A percentile compares a stretch with the other conserved stretches of the same genome.
These are phyloP conservation scores for Kwoniella newhampshirensis DNA, from an alignment of 768 basidiomycete genomes.

Conservation along the genomic window DNA sequence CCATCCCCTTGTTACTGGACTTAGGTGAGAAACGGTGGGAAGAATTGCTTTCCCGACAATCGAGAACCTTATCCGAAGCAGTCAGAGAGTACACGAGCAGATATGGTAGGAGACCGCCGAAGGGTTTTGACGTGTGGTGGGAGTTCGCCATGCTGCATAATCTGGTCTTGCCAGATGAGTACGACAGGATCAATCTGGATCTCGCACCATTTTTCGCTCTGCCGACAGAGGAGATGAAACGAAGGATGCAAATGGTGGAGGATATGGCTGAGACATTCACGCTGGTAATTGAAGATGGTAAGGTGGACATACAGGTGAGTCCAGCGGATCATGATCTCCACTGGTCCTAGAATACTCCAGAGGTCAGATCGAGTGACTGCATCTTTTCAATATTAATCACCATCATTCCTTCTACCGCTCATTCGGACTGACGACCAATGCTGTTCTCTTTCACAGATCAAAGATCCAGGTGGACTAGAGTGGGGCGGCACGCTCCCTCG, in stretches of 20 bases:
- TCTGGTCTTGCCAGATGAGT: conserved; percentile 51
- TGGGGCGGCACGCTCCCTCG: conserved; percentile 50
- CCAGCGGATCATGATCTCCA: not conserved
- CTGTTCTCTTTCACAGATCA: conserved; percentile 27
- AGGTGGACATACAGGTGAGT: conserved; percentile 45
- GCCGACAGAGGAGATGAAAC: conserved; percentile 47
- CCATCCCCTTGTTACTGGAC: conserved; percentile 51
- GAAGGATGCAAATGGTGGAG: conserved; percentile 49
- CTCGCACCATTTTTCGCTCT: conserved; percentile 52
- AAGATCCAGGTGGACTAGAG: conserved; percentile 43
- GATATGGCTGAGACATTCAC: conserved; percentile 52
- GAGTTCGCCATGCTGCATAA: conserved; percentile 41
- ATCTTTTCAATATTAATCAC: too few species aligned
- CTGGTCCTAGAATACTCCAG: too few species aligned
- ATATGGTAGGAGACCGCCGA: conserved; percentile 54
- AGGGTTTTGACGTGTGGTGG: conserved; percentile 55
- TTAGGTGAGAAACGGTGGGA: conserved; percentile 53
- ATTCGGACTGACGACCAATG: too few species aligned
- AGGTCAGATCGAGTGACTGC: too few species aligned
- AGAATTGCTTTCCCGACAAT: conserved; percentile 50
- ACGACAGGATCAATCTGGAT: conserved; percentile 52
- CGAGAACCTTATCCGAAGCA: conserved; percentile 49
- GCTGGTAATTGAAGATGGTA: conserved; percentile 39
- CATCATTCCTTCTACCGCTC: too few species aligned
- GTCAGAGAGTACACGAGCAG: conserved; percentile 53